Evolutionary conservation across 2,329 filamentous ascomycete species (phyloP), one percentile per base, ranked within the genome.

Genomic region (Eutypella sp.): DNA sequence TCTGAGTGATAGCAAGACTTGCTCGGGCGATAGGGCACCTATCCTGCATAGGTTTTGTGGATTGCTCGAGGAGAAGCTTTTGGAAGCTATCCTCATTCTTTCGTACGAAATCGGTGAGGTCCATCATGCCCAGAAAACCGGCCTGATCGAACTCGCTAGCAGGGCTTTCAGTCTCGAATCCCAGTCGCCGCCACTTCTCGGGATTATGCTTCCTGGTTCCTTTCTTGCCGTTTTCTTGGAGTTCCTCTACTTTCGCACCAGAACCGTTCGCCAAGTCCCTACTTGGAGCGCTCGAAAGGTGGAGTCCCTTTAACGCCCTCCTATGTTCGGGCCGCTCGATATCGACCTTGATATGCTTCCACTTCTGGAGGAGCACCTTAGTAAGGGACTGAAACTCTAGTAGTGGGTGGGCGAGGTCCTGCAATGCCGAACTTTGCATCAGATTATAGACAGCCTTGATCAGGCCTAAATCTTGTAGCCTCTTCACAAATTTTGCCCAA

Each of bases 111-210:
- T 97, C 91, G 2, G 90, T 89, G 59, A 99, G 68, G 64, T 99
- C 93, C 91, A 99, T 97, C 81, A 99, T 89, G 23, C 93, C 93
- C 44, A 99, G 68, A 63, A 91, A 97, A 0, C 93, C 93, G 23
- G 87, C 86, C 33, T 81, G 74, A 18, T 89, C 84, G 61, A 99
- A 97, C 57, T 99, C 93, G 57, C 78, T 77, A 1, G 84, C 84
- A 3, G 93, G 93, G 55, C 81, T 91, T 66, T 99, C 93, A 0
- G 87, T 85, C 65, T 93, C 87, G 59, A 99, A 99, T 3, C 93
- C 93, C 36, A 99, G 67, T 44, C 91, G 78, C 57, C 90, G 79
- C 93, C 93, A 99, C 64, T 96, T 96, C 60, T 95, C 85, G 0
- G 90, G 87, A 58, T 89, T 88, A 57, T 95, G 89, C 58, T 79